Evolutionary conservation across 2,329 filamentous ascomycete species (phyloP).

Genomic region (Chaetomium sp.): DNA sequence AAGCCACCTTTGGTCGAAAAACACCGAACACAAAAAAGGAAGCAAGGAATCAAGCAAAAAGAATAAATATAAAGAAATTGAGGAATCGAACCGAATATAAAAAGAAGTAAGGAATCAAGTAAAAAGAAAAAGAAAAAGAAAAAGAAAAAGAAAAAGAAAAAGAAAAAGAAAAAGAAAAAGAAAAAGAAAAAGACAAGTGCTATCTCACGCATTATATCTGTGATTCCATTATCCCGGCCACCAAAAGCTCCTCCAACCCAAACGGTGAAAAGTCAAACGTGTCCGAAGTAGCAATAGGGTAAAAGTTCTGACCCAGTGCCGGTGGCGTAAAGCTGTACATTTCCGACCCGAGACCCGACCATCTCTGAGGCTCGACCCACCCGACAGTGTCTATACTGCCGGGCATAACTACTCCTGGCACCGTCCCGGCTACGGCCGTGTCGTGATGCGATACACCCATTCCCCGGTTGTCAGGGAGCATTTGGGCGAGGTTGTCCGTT

Average conservation of each 20-base stretch:
- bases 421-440: neutral
- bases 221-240: neutral
- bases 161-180: too few species aligned
- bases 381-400: neutral
- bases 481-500: neutral
- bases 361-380: neutral
- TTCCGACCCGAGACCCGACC: neutral
- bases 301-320: neutral
- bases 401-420: neutral
- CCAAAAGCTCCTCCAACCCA: constrained; percentile 2
- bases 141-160: too few species aligned
- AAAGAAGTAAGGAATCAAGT: too few species aligned
- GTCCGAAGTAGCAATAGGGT: neutral
- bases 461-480: neutral
- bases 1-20: too few species aligned
- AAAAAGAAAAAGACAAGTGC: too few species aligned
- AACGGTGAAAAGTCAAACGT: constrained; percentile 4
- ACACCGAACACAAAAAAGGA: too few species aligned
- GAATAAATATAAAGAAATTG: too few species aligned
- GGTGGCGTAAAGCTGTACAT: neutral
- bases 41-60: too few species aligned
- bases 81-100: too few species aligned
- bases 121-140: too few species aligned
- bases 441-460: neutral
- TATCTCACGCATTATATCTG: neutral